Conservation (phyloP, 1,284 basidiomycete species). For the Amylostereum chailletii region DNA sequence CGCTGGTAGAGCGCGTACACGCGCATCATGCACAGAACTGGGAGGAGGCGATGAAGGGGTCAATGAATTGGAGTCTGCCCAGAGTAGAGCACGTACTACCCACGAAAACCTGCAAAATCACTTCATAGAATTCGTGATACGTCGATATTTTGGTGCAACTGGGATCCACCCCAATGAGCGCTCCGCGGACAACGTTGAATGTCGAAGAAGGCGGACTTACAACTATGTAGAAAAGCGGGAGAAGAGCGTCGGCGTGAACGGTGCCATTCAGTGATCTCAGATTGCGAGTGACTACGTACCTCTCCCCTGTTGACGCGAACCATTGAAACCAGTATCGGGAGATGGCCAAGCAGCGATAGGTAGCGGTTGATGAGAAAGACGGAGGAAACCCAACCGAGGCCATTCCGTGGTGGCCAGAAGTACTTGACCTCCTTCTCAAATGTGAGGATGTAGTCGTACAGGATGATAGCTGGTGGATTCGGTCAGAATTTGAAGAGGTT, state of each 20-base stretch:
- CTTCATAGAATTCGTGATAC: neutral
- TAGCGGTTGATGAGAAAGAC: slow-evolving; percentile 10
- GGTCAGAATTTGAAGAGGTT: neutral
- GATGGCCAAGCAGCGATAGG: slow-evolving; percentile 5
- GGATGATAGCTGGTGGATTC: slow-evolving; percentile 8
- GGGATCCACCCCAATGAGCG: no score
- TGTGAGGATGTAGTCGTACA: slow-evolving; percentile 10
- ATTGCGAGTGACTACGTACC: no score
- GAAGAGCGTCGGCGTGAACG: no score
- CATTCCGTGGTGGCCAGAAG: slow-evolving; percentile 6
- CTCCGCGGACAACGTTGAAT: no score
- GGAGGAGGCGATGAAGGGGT: neutral
- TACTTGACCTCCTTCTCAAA: slow-evolving; percentile 5
- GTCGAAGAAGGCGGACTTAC: no score
- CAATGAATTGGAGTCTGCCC: neutral
- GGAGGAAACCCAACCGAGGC: slow-evolving; percentile 4
- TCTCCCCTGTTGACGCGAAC: no score
- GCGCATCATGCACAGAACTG: neutral
- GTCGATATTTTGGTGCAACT: neutral
- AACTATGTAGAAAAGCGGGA: no score
- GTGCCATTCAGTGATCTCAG: no score
- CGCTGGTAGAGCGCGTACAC: neutral
- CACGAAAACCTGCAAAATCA: neutral
- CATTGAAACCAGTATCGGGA: slow-evolving; percentile 3
- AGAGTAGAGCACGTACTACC: neutral